These are phyloP conservation scores for Alnus rubra DNA, from an alignment of 306 rosid genomes.

Conservation along the genomic window DNA sequence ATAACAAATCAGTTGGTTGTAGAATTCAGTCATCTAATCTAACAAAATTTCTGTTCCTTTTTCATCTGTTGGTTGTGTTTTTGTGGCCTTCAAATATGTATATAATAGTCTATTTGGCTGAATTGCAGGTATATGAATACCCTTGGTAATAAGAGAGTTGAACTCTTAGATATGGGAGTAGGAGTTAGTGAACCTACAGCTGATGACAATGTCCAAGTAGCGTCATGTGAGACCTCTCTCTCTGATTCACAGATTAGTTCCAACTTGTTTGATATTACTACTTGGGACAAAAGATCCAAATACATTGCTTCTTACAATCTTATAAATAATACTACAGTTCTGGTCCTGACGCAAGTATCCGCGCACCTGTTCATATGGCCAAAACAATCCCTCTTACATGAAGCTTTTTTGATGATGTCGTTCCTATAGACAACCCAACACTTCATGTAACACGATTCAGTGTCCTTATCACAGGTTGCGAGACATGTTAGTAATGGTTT, in stretches of 20 bases:
- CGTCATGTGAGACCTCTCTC: conserved; percentile 81
- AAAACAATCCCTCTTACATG: too few species aligned
- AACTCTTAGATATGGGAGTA: conserved; percentile 91
- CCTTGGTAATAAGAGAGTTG: conserved; percentile 87
- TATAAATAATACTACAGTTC: too few species aligned
- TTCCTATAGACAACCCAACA: too few species aligned
- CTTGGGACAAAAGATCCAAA: too few species aligned
- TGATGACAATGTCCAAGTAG: conserved; percentile 76
- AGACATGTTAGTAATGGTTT: too few species aligned
- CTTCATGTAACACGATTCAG: too few species aligned
- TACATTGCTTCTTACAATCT: too few species aligned
- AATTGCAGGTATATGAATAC: conserved; percentile 80
- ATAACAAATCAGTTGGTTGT: conserved; percentile 3
- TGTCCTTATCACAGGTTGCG: too few species aligned
- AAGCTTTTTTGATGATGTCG: too few species aligned
- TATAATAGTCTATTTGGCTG: conserved; percentile 28
- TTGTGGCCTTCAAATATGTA: conserved; percentile 5
- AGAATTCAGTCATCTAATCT: conserved; percentile 24
- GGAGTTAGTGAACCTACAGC: conserved; percentile 83
- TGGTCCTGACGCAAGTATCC: too few species aligned
- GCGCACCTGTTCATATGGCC: too few species aligned
- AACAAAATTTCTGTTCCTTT: conserved; percentile 6
- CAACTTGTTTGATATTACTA: too few species aligned
- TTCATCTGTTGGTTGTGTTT: background rate
- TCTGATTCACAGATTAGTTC: background rate